Evolutionary conservation across 2,329 filamentous ascomycete species (phyloP), one percentile per base, ranked within the genome.

Genomic region (Chaetomium olivaceum): DNA sequence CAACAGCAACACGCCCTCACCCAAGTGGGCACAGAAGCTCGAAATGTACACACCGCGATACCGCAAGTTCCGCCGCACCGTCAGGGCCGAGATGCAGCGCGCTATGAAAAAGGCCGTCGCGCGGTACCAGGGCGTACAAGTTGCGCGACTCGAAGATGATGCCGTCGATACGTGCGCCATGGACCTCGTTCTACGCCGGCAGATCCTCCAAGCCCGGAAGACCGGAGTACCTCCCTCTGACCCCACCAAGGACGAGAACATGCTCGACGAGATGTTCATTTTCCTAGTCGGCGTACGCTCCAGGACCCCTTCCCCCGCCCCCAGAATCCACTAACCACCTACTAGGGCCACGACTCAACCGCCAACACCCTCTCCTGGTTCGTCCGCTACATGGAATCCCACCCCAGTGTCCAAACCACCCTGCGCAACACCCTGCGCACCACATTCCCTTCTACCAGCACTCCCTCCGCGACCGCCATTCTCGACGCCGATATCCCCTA

Each of bases 311-410:
- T 11, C 48, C 12, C 23, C 5, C 62, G 4, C 67, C 69, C 29
- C 65, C 57, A 19, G 67, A 76, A 77, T 64, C 66, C 77, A 2
- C 67, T 16, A 36, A 48, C 12, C 4, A 14, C 4, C 3, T 1
- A 2, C 9, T 76, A 78, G 57, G 81, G 80, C 21, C 77, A 82
- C 66, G 80, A 83, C 57, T 82, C 81, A 0, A 81, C 78, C 1
- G 74, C 77, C 19, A 80, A 77, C 12, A 78, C 61, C 8, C 67
- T 66, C 23, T 59, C 61, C 19, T 72, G 68, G 70, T 72, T 71
- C 31, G 54, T 67, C 46, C 68, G 67, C 33, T 68, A 67, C 56
- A 71, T 71, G 65, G 70, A 64, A n/a, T 39, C 60, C 25, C 46
- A 63, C 46, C 69, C 64, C 6, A 4, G 39, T 0, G 58, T 59